Evolutionary conservation across 805 yeast genomes (phyloP), one percentile per base, ranked within the genome.

Genomic region (Candida boleticola): DNA sequence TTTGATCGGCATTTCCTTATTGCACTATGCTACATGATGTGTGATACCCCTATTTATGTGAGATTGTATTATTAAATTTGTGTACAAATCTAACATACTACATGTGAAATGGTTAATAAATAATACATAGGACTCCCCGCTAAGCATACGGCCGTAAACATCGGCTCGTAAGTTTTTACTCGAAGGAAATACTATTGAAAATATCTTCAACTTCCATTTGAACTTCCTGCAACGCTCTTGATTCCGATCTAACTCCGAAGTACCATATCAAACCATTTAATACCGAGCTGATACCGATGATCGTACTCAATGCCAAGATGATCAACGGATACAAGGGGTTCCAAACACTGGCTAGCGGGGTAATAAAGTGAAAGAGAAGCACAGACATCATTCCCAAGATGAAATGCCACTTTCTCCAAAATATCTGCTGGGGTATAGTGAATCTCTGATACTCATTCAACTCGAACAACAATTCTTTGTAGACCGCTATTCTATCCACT

Each of bases 241-340:
- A 59, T 57, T 93, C 99, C n/a, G 79, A 73, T 26, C 89, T 71
- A 0, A 95, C 95, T 57, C 90, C 92, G 23, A 89, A 55, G 43
- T 73, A 76, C 31, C 92, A 90, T 35, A 93, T 85, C 42, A 87
- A 55, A 0, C 96, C 96, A 56, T 89, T 82, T 1, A 85, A 58
- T 0, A 77, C 64, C 0, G 96, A 97, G 0, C 90, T 73, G 2
- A 80, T 71, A 0, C 81, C 73, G 2, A 89, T 58, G 0, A 80
- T 49, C 0, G 78, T 68, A 1, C 85, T 74, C 3, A 73, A 70
- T 1, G 87, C 47, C 14, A 80, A 71, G 59, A 89, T 74, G 5
- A 89, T 57, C n/a, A 88, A 78, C 0, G 88, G 76, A 0, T 82
- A 71, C 83, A 88, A 86, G 2, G 75, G 68, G 13, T 77, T 53